phyloP scores from a whole-genome alignment of 2,329 filamentous ascomycete species.

The Ceratocystiopsis sp. region DNA sequence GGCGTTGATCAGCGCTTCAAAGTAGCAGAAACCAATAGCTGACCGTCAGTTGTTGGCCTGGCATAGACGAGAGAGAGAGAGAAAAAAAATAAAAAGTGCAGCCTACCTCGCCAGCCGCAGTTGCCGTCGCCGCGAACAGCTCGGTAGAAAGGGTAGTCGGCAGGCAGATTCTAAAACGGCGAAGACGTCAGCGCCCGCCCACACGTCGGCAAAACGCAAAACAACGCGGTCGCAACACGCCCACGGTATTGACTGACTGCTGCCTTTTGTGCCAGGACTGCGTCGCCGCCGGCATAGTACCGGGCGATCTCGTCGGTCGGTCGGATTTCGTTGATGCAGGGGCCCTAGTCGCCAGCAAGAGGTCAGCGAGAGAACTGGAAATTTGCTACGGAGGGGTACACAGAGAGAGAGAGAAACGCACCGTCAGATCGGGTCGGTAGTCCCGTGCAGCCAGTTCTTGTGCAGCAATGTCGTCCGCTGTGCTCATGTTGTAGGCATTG shows the following conservation, averaged over 20 bases:
- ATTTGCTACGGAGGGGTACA: too few relatives aligned
- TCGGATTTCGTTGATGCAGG: constrained; percentile 62
- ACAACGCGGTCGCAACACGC: too few relatives aligned
- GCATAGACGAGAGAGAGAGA: not conserved
- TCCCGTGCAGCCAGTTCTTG: constrained; percentile 44
- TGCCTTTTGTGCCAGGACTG: too few relatives aligned
- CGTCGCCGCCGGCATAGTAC: constrained; percentile 77
- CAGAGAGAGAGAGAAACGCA: not conserved
- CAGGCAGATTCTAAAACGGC: constrained; percentile 48
- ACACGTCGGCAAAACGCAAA: too few relatives aligned
- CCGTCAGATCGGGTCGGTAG: constrained; percentile 40
- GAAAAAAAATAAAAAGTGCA: not conserved
- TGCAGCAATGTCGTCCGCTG: constrained; percentile 27
- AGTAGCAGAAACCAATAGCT: constrained; percentile 90
- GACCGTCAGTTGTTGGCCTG: constrained; percentile 2
- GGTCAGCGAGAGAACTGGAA: too few relatives aligned
- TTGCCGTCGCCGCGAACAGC: constrained; percentile 84
- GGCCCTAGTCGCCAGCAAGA: constrained; percentile 43
- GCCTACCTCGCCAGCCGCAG: constrained; percentile 92
- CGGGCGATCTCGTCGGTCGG: constrained; percentile 61
- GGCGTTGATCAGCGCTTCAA: constrained; percentile 61
- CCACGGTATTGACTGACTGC: too few relatives aligned
- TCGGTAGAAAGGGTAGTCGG: constrained; percentile 75
- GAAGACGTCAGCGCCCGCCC: too few relatives aligned
- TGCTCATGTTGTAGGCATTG: too few relatives aligned